phyloP scores from a whole-genome alignment of 345 rosid genomes.

The Orychophragmus violaceus region DNA sequence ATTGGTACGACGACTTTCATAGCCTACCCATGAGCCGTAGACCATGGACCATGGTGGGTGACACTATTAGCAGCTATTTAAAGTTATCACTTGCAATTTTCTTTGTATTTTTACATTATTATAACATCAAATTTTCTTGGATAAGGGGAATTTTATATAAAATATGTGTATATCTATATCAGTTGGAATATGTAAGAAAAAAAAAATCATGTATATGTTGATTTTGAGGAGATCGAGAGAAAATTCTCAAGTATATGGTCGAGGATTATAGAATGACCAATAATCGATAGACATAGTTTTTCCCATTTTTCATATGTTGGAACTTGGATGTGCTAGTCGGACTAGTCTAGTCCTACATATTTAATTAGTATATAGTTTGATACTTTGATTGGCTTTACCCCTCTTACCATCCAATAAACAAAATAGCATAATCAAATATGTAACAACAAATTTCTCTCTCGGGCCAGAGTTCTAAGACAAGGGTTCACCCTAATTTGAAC shows the following conservation, averaged over 20 bases:
- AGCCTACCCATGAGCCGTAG: neutral
- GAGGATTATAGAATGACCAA: neutral
- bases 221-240: neutral
- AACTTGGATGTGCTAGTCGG: neutral
- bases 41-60: slow-evolving; percentile 8
- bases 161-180: neutral
- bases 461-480: too few relatives aligned
- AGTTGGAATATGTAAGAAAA: neutral
- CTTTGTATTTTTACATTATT: neutral
- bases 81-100: neutral
- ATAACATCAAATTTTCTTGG: neutral
- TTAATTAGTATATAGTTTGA: neutral
- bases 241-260: neutral
- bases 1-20: slow-evolving; percentile 4
- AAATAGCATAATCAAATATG: neutral
- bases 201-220: neutral
- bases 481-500: too few relatives aligned
- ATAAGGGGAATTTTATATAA: neutral
- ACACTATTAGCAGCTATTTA: slow-evolving; percentile 1
- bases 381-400: neutral
- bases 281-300: neutral
- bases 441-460: too few relatives aligned
- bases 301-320: neutral
- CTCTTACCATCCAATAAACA: neutral
- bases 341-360: neutral